Evolutionary conservation across 768 basidiomycete genomes (phyloP).

Genomic region (Amyloporia xantha): DNA sequence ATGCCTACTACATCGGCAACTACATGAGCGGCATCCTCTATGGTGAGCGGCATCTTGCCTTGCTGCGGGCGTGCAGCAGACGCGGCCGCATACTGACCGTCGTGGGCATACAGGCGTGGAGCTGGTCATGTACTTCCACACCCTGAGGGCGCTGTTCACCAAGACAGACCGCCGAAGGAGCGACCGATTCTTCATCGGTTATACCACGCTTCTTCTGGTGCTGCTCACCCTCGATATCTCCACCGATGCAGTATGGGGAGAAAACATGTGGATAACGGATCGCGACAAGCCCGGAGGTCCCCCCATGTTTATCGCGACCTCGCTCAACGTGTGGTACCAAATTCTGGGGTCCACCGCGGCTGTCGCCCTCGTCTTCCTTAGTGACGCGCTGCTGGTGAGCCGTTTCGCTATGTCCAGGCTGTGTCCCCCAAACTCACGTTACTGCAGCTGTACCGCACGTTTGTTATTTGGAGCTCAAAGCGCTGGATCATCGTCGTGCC

Average conservation of each 20-base stretch:
- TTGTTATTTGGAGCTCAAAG: slow-evolving; percentile 24
- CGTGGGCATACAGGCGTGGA: slow-evolving; percentile 17
- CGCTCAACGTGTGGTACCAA: slow-evolving; percentile 19
- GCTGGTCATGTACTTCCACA: slow-evolving; percentile 20
- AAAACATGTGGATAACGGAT: slow-evolving; percentile 24
- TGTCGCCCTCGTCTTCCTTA: slow-evolving; percentile 18
- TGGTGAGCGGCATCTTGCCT: too few species aligned
- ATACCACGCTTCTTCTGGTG: slow-evolving; percentile 20
- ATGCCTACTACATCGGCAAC: slow-evolving; percentile 14
- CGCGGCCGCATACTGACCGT: too few species aligned
- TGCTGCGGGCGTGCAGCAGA: too few species aligned
- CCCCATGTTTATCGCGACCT: slow-evolving; percentile 14
- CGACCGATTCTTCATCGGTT: slow-evolving; percentile 16
- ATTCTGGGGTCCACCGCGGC: slow-evolving; percentile 19
- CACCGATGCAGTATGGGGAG: slow-evolving; percentile 21
- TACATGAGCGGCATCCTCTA: slow-evolving; percentile 14
- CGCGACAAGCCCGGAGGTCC: slow-evolving; percentile 21
- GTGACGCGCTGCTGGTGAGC: slow-evolving; percentile 22
- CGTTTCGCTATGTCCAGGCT: too few species aligned
- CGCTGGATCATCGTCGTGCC: slow-evolving; percentile 13
- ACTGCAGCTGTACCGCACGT: slow-evolving; percentile 38
- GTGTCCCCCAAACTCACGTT: neutral
- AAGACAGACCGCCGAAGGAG: neutral
- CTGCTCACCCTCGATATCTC: slow-evolving; percentile 23
- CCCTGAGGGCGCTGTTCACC: slow-evolving; percentile 14